These are phyloP conservation scores for Linnemannia elongata DNA, from an alignment of 192 early-diverging fungal species.

Conservation along the genomic window DNA sequence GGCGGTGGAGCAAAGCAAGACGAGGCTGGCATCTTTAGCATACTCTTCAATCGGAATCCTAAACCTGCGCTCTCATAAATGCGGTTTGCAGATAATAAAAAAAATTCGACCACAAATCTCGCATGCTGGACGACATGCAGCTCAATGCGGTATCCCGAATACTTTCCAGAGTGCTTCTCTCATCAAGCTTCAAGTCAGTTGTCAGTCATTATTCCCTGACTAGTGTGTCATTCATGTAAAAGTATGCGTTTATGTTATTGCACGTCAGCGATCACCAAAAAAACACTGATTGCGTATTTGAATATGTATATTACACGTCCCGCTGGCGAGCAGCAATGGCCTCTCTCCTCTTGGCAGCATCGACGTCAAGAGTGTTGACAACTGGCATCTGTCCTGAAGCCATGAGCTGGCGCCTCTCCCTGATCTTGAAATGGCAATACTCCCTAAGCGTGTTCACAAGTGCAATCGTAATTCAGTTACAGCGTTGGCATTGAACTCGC, in stretches of 20 bases:
- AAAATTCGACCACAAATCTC: neutral
- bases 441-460: constrained; percentile 19
- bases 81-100: neutral
- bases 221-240: too few relatives aligned
- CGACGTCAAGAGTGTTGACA: constrained; percentile 45
- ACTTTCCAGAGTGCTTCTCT: too few relatives aligned
- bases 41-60: constrained; percentile 35
- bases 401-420: constrained; percentile 47
- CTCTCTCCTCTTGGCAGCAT: constrained; percentile 36
- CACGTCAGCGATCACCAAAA: neutral
- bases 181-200: too few relatives aligned
- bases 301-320: constrained; percentile 10
- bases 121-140: too few relatives aligned
- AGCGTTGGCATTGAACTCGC: neutral
- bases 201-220: too few relatives aligned
- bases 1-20: neutral
- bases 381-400: constrained; percentile 52
- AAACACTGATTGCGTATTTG: neutral
- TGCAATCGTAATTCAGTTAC: neutral
- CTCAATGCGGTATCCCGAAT: too few relatives aligned
- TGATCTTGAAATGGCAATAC: constrained; percentile 53
- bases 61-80: constrained; percentile 31
- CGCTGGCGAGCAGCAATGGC: constrained; percentile 52
- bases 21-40: constrained; percentile 16
- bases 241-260: too few relatives aligned